Conservation (phyloP, 176 grass and related monocot genomes). For the Guadua angustifolia region DNA sequence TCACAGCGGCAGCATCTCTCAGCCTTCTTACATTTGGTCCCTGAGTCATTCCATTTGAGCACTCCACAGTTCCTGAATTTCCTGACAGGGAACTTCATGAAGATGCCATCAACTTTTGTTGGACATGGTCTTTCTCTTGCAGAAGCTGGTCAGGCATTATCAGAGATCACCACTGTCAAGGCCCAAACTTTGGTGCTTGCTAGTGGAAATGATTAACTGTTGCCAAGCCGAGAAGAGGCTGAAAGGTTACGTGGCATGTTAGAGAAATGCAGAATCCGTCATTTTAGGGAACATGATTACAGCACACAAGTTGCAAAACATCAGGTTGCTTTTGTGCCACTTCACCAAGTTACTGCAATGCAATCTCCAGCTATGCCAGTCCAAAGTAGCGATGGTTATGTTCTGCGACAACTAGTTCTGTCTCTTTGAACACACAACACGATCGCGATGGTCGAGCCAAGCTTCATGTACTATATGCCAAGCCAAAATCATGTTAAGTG, state of each 20-base stretch:
- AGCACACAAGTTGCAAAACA: constrained; percentile 55
- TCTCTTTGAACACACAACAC: constrained; percentile 50
- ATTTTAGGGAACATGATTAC: constrained; percentile 62
- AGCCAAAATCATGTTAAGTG: constrained; percentile 45
- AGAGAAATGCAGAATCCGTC: too few relatives aligned
- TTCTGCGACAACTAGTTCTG: constrained; percentile 56
- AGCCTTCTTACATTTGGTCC: constrained; percentile 49
- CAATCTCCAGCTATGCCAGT: constrained; percentile 46
- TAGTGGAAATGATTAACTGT: too few relatives aligned
- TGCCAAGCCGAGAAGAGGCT: too few relatives aligned
- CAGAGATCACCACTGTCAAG: too few relatives aligned
- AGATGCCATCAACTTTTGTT: too few relatives aligned
- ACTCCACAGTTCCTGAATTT: constrained; percentile 62
- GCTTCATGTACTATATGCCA: constrained; percentile 58
- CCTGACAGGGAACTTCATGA: too few relatives aligned
- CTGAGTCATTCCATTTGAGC: constrained; percentile 59
- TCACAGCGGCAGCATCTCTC: constrained; percentile 60
- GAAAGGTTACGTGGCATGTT: too few relatives aligned
- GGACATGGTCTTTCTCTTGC: too few relatives aligned
- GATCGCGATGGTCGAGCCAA: constrained; percentile 57
- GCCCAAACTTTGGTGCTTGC: too few relatives aligned
- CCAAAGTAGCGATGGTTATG: constrained; percentile 48
- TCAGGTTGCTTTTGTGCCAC: constrained; percentile 69
- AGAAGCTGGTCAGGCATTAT: too few relatives aligned
- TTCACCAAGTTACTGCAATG: constrained; percentile 53